Evolutionary conservation across 2,329 filamentous ascomycete genomes (phyloP), one percentile per base, ranked within the genome.

Genomic region (Fragosphaeria purpurea): DNA sequence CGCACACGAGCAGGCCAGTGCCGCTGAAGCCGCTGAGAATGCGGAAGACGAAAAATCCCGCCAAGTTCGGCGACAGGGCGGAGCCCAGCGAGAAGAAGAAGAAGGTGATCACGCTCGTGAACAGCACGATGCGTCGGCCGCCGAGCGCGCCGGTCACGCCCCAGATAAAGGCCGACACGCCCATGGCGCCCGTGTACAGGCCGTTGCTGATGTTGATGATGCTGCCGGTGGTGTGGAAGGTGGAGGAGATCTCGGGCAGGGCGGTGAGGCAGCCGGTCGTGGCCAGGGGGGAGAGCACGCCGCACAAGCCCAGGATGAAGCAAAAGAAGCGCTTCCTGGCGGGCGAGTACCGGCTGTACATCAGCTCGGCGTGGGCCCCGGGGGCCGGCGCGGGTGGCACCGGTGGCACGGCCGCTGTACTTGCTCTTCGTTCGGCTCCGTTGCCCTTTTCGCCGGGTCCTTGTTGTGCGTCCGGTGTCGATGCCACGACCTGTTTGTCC

Each of bases 1-100:
- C 83, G 34, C 85, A 76, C 10, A 83, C 78, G 3, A 86, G 65
- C 54, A 85, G 85, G 0, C 77, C 75, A 0, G 81, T 86, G 6
- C 82, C 83, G 67, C 84, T 79, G 55, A 85, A 83, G 0, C 82
- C 83, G 1, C 81, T 85, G 50, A 86, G 67, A 58, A 83, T 76
- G 3, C 83, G 78, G 59, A 86, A 86, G 45, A 85, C 68, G 60
- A 83, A 85, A 62, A 82, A 86, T 0, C 76, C 67, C 1, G 73
- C 73, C 6, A 86, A 67, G 56, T 84, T 84, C 0, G 83, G 82
- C 2, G 82, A 73, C 4, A 85, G 64, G 0, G 83, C 82, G 0
- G 80, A 84, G 32, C 80, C 83, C 31, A 83, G 81, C 58, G 83
- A 85, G 1, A 67, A 74, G 45, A 75, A 76, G 63, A 86, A 84